These are phyloP conservation scores for Metschnikowia lachancei DNA, from an alignment of 805 yeast species.

Conservation along the genomic window DNA sequence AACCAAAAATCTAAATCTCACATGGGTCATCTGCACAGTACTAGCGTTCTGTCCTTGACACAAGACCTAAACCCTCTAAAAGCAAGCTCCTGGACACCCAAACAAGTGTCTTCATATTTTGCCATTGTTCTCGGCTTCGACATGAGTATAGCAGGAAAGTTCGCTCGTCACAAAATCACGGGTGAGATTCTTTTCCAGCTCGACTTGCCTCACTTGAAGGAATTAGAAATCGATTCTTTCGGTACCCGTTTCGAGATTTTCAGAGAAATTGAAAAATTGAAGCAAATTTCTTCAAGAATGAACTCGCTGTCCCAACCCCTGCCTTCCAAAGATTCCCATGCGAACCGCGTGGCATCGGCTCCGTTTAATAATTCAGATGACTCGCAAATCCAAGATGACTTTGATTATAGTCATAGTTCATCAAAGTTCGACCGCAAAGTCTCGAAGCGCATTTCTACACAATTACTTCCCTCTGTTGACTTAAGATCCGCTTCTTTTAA, in stretches of 20 bases:
- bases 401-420: slow-evolving; percentile 1
- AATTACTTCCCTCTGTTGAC: slow-evolving; percentile 44
- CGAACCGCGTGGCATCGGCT: not conserved
- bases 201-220: slow-evolving; percentile 83
- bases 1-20: slow-evolving; percentile 1
- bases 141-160: slow-evolving; percentile 67
- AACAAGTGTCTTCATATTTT: slow-evolving; percentile 79
- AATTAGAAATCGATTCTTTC: slow-evolving; percentile 85
- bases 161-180: slow-evolving; percentile 82
- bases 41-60: slow-evolving; percentile 18
- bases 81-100: slow-evolving; percentile 74
- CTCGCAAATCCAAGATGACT: slow-evolving; percentile 1
- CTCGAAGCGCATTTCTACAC: slow-evolving; percentile 18
- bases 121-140: slow-evolving; percentile 69
- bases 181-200: slow-evolving; percentile 83
- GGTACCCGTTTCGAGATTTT: slow-evolving; percentile 93
- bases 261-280: slow-evolving; percentile 78
- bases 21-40: slow-evolving; percentile 8
- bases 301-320: slow-evolving; percentile 5
- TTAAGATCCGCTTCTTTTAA: slow-evolving; percentile 9
- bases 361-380: slow-evolving; percentile 24
- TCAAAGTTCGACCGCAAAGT: slow-evolving; percentile 1
- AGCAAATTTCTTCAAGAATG: slow-evolving; percentile 23
- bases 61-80: slow-evolving; percentile 44
- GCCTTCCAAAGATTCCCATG: not conserved